Evolutionary conservation across 2,329 filamentous ascomycete species (phyloP).

Genomic region (Diaporthe sp.): DNA sequence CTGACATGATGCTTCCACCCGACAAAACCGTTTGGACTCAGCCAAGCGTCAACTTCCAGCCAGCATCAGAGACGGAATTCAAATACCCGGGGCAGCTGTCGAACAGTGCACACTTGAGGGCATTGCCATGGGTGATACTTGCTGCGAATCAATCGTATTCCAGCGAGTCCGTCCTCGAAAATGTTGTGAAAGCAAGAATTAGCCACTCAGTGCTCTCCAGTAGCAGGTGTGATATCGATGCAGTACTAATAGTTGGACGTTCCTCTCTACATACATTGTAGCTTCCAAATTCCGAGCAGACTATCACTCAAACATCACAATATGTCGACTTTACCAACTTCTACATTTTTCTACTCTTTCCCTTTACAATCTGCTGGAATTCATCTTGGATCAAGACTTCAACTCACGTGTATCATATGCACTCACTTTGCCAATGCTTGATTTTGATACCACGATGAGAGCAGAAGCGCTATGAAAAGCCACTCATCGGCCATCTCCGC

Average conservation of each 20-base stretch:
- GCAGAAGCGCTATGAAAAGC: not conserved
- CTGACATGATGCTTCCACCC: not conserved
- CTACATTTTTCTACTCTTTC: not conserved
- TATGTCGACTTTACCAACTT: not conserved
- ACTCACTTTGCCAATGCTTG: not conserved
- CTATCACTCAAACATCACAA: not conserved
- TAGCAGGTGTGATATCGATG: not conserved
- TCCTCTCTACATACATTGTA: not conserved
- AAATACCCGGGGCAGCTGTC: not conserved
- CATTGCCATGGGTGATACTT: not conserved
- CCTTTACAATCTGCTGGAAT: not conserved
- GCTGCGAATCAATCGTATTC: not conserved
- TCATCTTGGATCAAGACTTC: not conserved
- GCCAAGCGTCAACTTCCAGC: not conserved
- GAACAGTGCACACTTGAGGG: not conserved
- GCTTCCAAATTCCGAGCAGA: not conserved
- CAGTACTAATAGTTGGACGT: not conserved
- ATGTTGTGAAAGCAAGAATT: too few species aligned
- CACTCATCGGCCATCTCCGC: conserved; percentile 37
- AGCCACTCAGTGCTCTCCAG: not conserved
- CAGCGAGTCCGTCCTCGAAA: not conserved
- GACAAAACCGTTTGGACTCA: not conserved
- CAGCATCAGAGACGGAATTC: not conserved
- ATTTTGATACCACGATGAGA: not conserved
- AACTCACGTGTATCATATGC: not conserved